Evolutionary conservation across 2,329 filamentous ascomycete species (phyloP), one percentile per base, ranked within the genome.

Genomic region (Fusarium sarcochroum): DNA sequence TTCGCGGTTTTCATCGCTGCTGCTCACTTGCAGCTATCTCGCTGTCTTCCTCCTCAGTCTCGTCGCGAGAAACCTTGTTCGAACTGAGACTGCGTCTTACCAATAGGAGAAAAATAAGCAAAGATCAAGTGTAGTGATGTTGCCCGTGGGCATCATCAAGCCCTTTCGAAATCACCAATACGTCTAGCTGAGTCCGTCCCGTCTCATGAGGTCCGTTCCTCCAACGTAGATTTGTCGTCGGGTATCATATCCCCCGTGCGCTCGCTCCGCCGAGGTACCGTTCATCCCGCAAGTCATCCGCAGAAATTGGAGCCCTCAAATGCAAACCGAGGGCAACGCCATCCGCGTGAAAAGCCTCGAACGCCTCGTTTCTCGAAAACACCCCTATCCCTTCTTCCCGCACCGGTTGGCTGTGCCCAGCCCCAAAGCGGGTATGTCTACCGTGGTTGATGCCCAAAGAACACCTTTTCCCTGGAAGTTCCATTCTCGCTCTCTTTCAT

Each of bases 201-300:
- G 53, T 68, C 68, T 70, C 75, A 69, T 72, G 71, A 72, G 73
- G 67, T 73, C 66, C 62, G 64, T 71, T 75, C 74, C 69, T 79
- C 71, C 75, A 76, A 76, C 74, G 73, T 75, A 74, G 71, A 72
- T 70, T 72, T 74, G 69, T 77, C 76, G 72, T 78, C 73, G 77
- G 74, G 77, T 79, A 79, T 79, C 76, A 75, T 78, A 72, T 71
- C 72, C 68, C 61, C 66, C 76, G 45, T 67, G 52, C 69, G 54
- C 61, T 63, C 63, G 49, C 54, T 68, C 68, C 63, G 60, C 66
- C 65, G 52, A 70, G 64, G 67, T 70, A 57, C 70, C 58, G 62
- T 71, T 63, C 68, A 67, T 66, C 69, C 69, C 62, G 71, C 66
- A 66, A 56, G 62, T 73, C 67, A 69, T 63, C 66, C 58, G 64